Evolutionary conservation across 2,329 filamentous ascomycete species (phyloP).

Genomic region (Aspergillus thermomutatus): DNA sequence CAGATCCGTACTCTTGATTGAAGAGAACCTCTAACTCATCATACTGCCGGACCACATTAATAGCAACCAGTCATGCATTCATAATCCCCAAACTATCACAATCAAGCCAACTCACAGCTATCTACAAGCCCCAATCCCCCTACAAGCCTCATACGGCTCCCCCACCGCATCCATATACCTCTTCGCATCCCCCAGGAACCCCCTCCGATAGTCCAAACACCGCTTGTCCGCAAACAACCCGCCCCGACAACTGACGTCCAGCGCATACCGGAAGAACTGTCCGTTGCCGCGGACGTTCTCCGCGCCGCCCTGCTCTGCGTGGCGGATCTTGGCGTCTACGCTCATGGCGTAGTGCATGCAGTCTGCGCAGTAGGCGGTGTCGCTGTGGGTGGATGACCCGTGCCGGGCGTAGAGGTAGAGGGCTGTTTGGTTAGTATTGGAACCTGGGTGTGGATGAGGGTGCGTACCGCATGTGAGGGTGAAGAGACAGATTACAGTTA

Average conservation of each 20-base stretch:
- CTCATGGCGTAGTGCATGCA: background rate
- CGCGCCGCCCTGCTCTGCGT: background rate
- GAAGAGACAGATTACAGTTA: background rate
- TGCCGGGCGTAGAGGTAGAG: background rate
- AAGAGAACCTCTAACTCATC: no score
- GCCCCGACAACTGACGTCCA: background rate
- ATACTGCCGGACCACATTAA: no score
- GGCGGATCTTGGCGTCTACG: background rate
- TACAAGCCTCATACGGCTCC: background rate
- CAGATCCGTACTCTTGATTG: no score
- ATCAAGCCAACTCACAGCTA: background rate
- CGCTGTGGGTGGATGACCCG: background rate
- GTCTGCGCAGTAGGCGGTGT: background rate
- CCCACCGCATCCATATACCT: background rate
- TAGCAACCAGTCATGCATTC: no score
- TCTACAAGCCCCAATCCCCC: background rate
- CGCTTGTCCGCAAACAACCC: background rate
- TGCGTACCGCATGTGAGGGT: background rate
- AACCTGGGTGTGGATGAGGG: background rate
- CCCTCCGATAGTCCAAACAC: background rate
- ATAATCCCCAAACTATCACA: no score
- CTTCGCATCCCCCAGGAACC: background rate
- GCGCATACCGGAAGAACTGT: slow-evolving; percentile 1
- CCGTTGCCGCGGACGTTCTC: background rate
- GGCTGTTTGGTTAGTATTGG: background rate